Base-by-base conservation (phyloP, 768 basidiomycete genomes). In the Panaeolus papilionaceus region DNA sequence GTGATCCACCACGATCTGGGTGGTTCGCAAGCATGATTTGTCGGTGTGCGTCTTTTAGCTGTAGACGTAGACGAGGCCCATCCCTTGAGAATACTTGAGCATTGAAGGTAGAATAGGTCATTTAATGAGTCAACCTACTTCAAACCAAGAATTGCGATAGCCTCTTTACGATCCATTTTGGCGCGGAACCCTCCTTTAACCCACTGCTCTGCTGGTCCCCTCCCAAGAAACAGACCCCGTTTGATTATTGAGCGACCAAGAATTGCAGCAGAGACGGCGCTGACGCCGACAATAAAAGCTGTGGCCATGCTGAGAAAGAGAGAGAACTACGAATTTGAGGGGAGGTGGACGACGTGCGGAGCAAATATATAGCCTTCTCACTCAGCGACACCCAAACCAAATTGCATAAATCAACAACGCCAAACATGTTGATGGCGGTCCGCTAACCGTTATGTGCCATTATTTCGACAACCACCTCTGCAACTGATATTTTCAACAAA, bases 21-120 rank as follows among this genome's bases (percentile, higher is more conserved):
- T 99, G 98, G 80, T 99, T 99, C 37, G 95, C 93, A 63, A 99
- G 86, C 98, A 99, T 99, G 72, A 99, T 93, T 42, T 92, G 88
- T 65, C 97, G 89, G 80, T 99, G 98, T 0, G 98, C 96, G 72
- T 98, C 97, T 81, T 98, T 98, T 67, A 98, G 77, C 77, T 84
- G 89, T 64, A 76, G 87, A n/a, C 88, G 86, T n/a, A 97, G 81
- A 66, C 83, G 83, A 10, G 93, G 86, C 18, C 89, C 88, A 70
- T 99, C 97, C 79, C 97, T 99, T 75, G 1, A 8, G 64, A 62
- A 4, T 62, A 58, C 44, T 64, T n/a, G 38, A 49, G 4, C 14
- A 69, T 64, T 23, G 38, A 9, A 64, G 38, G 11, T 65, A 66
- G 26, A 61, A 64, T 4, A 9, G 66, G 14, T 54, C 6, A 66